phyloP scores from a whole-genome alignment of 2,329 filamentous ascomycete genomes.

The Hypoxylon sp. region DNA sequence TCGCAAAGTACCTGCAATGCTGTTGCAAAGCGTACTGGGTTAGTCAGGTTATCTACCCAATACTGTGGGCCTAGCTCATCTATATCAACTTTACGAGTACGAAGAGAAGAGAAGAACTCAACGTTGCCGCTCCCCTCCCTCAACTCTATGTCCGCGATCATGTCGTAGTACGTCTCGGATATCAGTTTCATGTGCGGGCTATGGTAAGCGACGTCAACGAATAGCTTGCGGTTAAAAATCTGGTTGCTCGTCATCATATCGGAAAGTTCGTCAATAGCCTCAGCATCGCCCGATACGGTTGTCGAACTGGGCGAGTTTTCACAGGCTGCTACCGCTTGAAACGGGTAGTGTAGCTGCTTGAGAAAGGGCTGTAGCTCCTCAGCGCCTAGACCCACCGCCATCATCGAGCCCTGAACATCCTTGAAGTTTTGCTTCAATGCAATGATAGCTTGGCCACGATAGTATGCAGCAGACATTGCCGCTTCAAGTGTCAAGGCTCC shows the following conservation, averaged over 20 bases:
- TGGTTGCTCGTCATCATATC: constrained; percentile 39
- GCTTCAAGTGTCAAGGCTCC: constrained; percentile 49
- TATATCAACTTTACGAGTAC: constrained; percentile 37
- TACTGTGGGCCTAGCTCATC: constrained; percentile 46
- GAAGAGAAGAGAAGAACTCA: constrained; percentile 47
- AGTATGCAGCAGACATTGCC: constrained; percentile 50
- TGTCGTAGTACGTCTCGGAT: constrained; percentile 46
- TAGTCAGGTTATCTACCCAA: constrained; percentile 49
- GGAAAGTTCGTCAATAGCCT: constrained; percentile 46
- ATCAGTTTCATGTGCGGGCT: constrained; percentile 49
- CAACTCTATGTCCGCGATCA: constrained; percentile 42
- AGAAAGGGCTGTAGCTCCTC: constrained; percentile 55
- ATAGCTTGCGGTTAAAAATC: constrained; percentile 49
- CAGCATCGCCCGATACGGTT: constrained; percentile 45
- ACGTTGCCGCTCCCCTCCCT: constrained; percentile 22
- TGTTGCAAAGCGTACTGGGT: constrained; percentile 45
- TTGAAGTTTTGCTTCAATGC: constrained; percentile 57
- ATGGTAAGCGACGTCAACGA: constrained; percentile 49
- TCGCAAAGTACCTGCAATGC: constrained; percentile 39
- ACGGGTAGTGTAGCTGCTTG: constrained; percentile 46
- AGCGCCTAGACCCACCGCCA: constrained; percentile 65
- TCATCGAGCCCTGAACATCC: constrained; percentile 64
- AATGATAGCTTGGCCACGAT: constrained; percentile 60
- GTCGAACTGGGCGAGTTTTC: constrained; percentile 48
- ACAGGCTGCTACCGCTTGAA: constrained; percentile 48